phyloP scores from a whole-genome alignment of 345 rosid genomes.

The Aegle marmelos region DNA sequence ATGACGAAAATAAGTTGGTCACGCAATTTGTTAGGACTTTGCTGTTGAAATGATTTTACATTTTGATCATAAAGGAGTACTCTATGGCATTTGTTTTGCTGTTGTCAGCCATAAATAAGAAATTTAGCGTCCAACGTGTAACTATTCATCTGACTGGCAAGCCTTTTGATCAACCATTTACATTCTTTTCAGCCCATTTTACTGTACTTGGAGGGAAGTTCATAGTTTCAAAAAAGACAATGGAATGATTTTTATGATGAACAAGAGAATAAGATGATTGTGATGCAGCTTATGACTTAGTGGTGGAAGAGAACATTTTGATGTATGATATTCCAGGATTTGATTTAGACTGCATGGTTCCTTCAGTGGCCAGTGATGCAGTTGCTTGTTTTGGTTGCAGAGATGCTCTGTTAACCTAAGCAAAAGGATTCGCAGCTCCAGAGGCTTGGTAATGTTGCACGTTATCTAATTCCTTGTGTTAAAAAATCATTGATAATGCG shows the following conservation, averaged over 20 bases:
- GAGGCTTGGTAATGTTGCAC: not conserved
- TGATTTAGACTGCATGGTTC: not conserved
- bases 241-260: not conserved
- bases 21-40: not conserved
- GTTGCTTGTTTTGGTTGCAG: not conserved
- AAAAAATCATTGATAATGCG: not conserved
- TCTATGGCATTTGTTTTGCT: no score
- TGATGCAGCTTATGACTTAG: not conserved
- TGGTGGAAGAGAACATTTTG: not conserved
- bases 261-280: not conserved
- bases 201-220: not conserved
- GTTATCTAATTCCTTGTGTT: not conserved
- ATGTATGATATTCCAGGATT: not conserved
- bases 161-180: not conserved
- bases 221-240: not conserved
- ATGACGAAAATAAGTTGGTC: not conserved
- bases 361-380: not conserved
- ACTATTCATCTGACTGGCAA: not conserved
- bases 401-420: not conserved
- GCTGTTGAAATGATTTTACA: no score
- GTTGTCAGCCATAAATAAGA: no score
- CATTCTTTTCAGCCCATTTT: no score
- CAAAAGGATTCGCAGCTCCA: not conserved
- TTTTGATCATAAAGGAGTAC: no score
- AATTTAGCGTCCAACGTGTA: no score